Evolutionary conservation across 495 filamentous ascomycete genomes (phyloP).

Genomic region (Hyaloscypha bicolor): DNA sequence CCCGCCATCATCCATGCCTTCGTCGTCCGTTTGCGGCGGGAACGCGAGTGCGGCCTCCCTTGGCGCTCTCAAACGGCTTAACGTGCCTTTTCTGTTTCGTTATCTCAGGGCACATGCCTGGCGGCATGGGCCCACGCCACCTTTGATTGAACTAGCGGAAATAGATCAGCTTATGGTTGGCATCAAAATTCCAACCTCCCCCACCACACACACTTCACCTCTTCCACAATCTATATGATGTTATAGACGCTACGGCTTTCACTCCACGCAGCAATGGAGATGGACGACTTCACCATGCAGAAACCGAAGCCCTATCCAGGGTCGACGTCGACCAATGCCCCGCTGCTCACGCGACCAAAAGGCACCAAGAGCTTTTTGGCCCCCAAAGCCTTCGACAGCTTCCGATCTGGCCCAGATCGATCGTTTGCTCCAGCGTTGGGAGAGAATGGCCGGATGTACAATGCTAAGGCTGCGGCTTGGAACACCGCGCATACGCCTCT

Average conservation of each 20-base stretch:
- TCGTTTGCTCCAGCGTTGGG: constrained; percentile 5
- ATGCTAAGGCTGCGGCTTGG: constrained; percentile 73
- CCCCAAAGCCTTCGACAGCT: constrained; percentile 30
- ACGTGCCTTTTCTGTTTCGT: background rate
- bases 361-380: constrained; percentile 14
- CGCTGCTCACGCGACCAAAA: constrained; percentile 24
- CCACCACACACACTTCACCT: background rate
- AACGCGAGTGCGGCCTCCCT: background rate
- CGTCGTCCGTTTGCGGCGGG: background rate
- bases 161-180: background rate
- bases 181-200: background rate
- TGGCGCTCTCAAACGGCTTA: background rate
- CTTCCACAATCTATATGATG: background rate
- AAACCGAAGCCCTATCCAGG: constrained; percentile 18
- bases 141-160: background rate
- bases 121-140: background rate
- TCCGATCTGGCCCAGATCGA: constrained; percentile 23
- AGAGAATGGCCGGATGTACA: constrained; percentile 47
- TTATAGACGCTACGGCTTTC: background rate
- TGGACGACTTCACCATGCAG: constrained; percentile 26
- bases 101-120: background rate
- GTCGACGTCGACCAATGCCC: constrained; percentile 26
- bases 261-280: background rate
- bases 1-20: too few species aligned
- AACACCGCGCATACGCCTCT: constrained; percentile 79